phyloP scores from a whole-genome alignment of 306 rosid species.

The Quillaja saponaria region DNA sequence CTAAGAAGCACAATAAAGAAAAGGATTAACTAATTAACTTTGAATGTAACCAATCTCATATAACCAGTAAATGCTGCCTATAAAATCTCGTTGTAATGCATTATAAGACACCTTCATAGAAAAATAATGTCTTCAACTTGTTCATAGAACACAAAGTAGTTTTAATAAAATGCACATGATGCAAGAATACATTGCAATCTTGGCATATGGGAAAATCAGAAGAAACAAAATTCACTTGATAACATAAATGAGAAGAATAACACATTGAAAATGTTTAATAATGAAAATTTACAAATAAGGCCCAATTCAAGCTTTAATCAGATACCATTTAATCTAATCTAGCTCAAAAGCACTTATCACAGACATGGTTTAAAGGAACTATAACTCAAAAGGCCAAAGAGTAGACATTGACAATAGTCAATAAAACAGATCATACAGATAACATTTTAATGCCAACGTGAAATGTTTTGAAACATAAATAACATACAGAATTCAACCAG shows the following conservation, averaged over 20 bases:
- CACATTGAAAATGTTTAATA: too few relatives aligned
- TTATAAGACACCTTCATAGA: slow-evolving; percentile 28
- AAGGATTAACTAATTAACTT: slow-evolving; percentile 6
- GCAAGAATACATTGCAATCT: slow-evolving; percentile 19
- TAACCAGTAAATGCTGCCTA: slow-evolving; percentile 3
- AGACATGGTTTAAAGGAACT: background rate
- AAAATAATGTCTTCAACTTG: slow-evolving; percentile 2
- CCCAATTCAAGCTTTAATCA: background rate
- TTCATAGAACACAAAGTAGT: background rate
- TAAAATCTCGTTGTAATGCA: slow-evolving; percentile 7
- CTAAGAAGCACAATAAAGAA: slow-evolving; percentile 37
- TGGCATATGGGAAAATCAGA: slow-evolving; percentile 16
- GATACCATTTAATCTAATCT: background rate
- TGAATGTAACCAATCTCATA: slow-evolving; percentile 18
- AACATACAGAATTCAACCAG: background rate
- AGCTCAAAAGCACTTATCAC: background rate
- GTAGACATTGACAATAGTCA: background rate
- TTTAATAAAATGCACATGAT: slow-evolving; percentile 13
- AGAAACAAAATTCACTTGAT: background rate
- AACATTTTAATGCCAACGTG: background rate
- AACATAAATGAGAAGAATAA: slow-evolving; percentile 1
- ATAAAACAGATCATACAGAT: background rate
- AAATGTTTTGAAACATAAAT: background rate
- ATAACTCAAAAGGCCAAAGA: background rate
- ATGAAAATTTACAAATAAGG: too few relatives aligned